Conservation (phyloP, 495 filamentous ascomycete species). For the Aspergillus bridgeri region DNA sequence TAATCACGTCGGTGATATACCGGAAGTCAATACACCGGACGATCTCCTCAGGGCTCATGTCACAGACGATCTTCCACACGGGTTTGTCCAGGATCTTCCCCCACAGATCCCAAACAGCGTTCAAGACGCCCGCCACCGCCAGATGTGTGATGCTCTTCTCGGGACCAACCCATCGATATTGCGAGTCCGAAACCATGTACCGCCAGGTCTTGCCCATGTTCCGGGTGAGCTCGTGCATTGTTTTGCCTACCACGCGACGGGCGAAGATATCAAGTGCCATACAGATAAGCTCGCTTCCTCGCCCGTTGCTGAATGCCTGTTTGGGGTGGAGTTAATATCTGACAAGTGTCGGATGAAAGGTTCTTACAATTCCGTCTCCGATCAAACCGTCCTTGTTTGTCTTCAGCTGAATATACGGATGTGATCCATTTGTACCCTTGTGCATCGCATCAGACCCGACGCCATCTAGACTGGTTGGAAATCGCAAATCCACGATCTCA, state of each 20-base stretch:
- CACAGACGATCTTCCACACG: conserved; percentile 84
- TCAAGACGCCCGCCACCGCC: conserved; percentile 84
- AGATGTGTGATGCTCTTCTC: conserved; percentile 96
- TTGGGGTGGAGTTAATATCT: no score
- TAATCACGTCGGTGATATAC: conserved; percentile 89
- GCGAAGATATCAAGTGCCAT: conserved; percentile 74
- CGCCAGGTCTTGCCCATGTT: conserved; percentile 92
- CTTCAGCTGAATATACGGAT: neutral
- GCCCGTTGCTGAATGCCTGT: conserved; percentile 93
- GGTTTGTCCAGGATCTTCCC: conserved; percentile 81
- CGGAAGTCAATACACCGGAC: conserved; percentile 88
- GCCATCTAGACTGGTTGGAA: neutral
- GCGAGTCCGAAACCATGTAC: conserved; percentile 82
- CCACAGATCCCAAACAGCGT: conserved; percentile 95
- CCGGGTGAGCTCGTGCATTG: conserved; percentile 68
- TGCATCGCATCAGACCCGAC: neutral
- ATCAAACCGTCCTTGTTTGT: neutral
- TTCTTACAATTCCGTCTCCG: neutral
- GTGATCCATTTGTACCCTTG: neutral
- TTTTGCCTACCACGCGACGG: conserved; percentile 65
- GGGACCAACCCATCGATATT: conserved; percentile 91
- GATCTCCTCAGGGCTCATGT: conserved; percentile 84
- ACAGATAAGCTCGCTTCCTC: conserved; percentile 93
- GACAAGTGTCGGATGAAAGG: no score
- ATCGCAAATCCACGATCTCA: neutral